phyloP scores from a whole-genome alignment of 176 grass and related monocot species.

The Oropetium thomaeum region DNA sequence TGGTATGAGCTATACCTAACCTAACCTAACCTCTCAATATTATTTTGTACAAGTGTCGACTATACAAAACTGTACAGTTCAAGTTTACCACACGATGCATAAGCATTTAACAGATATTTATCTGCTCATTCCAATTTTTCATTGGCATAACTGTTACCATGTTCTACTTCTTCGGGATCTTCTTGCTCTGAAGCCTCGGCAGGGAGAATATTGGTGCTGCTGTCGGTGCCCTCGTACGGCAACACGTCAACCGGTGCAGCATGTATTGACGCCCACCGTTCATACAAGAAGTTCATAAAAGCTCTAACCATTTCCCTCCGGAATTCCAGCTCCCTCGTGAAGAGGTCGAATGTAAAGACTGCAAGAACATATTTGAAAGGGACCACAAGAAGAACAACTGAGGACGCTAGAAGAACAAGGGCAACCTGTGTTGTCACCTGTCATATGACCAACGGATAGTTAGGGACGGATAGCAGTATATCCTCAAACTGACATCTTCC shows the following conservation, averaged over 20 bases:
- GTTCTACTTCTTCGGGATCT: constrained; percentile 27
- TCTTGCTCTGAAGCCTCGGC: constrained; percentile 22
- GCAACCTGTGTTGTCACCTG: constrained; percentile 90
- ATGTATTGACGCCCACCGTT: constrained; percentile 80
- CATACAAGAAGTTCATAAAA: constrained; percentile 58
- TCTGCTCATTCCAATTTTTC: constrained; percentile 35
- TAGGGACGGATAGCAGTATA: background rate
- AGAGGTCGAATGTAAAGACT: constrained; percentile 57
- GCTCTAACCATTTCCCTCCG: constrained; percentile 71
- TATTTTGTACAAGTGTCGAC: constrained; percentile 22
- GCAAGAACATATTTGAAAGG: constrained; percentile 83
- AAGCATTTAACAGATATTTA: constrained; percentile 10
- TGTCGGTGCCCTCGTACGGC: constrained; percentile 56
- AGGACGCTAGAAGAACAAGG: constrained; percentile 57
- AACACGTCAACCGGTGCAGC: constrained; percentile 73
- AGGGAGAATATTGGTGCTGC: constrained; percentile 19
- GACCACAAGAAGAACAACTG: constrained; percentile 59
- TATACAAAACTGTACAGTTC: constrained; percentile 22
- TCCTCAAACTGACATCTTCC: background rate
- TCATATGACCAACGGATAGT: constrained; percentile 21
- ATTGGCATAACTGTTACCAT: constrained; percentile 7
- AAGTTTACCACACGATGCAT: background rate
- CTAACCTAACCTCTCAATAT: constrained; percentile 7
- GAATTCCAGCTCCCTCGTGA: constrained; percentile 78
- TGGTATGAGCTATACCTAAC: constrained; percentile 9